Evolutionary conservation across 2,329 filamentous ascomycete species (phyloP), one percentile per base, ranked within the genome.

Genomic region (Paecilomyces formosus): DNA sequence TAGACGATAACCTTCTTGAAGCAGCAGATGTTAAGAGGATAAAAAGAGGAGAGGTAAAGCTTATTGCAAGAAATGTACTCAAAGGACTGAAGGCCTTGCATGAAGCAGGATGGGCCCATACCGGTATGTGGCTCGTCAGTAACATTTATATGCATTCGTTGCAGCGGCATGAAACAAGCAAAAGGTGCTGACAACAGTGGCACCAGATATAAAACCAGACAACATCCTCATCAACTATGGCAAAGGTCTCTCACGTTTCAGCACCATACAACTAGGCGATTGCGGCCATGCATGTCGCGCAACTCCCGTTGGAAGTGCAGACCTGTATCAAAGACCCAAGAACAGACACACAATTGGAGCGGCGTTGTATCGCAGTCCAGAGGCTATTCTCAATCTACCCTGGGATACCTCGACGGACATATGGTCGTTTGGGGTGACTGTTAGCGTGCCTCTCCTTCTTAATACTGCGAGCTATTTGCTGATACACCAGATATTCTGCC

Each of bases 341-440:
- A 18, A 58, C 39, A 54, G 56, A 26, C 51, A 59, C 31, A 53
- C 54, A 15, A 72, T 76, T 9, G 74, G 73, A 58, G 65, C 73
- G 33, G 62, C 70, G 24, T 71, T 76, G 35, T 77, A 70, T 61
- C 61, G 72, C 58, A 76, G 73, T 56, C 72, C 72, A 57, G 71
- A 76, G 63, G 65, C 70, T 9, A 61, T 67, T 57, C 55, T 74
- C 22, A 59, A 67, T 39, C 57, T 72, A 49, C 65, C 62, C 54
- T 76, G 72, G 72, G 73, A 70, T 52, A 70, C 68, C 45, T 64
- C 74, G 22, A 69, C 71, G 51, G 73, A 76, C 57, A 75, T 77
- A 60, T 77, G 72, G 72, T 76, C 73, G 51, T 74, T 75, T 60
- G 70, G 74, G 49, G 62, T 71, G 53, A 69, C 69, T 61, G 72